Base-by-base conservation (phyloP, 106 monocot genomes). In the Allium cepa region DNA sequence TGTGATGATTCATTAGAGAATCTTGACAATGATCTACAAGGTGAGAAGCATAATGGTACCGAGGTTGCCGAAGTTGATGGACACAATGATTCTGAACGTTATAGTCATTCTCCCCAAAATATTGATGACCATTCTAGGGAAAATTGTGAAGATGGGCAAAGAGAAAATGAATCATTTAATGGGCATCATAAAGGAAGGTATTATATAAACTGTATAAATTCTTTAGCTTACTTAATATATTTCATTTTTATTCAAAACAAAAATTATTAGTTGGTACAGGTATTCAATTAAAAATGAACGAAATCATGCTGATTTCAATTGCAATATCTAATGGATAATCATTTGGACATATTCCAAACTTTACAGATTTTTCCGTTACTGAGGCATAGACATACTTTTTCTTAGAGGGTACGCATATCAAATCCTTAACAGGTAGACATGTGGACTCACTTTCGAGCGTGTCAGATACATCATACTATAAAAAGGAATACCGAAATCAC, bases 1-100 rank as follows among this genome's bases (percentile, higher is more conserved):
- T 47, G 74, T 55, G 73, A 57, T 82, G 69, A 64, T 61, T 59
- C 53, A 1, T 26, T 71, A 47, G 82, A 79, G 61, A 71, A 78
- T 76, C 51, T 74, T 49, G 80, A 68, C 51, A 77, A 62, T 69
- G 76, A 74, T 65, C 50, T 49, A 15, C 53, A 50, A 52, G 77
- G 60, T 52, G 66, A 69, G 48, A 17, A 65, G 62, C n/a, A 15
- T 45, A 79, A 61, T 73, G 78, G 59, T 73, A 46, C 22, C 6
- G 46, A 61, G 73, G 73, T 68, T 49, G 47, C 56, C 66, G 82
- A 74, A 53, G 77, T 56, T n/a, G 67, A 75, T 56, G 45, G 57
- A 4, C 18, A 17, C 26, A 46, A 11, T 56, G 67, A 71, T 59
- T 75, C 78, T 49, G 81, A 79, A 59, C 26, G 68, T 28, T 50